Percentiles rank a stretch among this genome's conserved stretches.
Conservation (phyloP, 345 rosid genomes). For the Salix koriyanagi region DNA sequence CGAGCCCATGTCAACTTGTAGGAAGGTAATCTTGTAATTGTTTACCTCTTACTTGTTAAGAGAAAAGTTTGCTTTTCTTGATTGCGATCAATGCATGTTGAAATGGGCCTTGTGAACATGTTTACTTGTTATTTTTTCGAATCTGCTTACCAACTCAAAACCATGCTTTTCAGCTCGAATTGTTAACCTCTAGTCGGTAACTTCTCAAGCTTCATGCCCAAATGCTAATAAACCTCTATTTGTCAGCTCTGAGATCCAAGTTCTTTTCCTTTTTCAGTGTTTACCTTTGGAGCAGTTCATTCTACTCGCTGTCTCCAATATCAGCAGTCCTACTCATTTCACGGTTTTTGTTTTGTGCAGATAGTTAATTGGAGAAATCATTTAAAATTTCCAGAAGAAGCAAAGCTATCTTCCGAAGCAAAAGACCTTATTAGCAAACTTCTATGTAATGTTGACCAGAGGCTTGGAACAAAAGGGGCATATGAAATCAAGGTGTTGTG, state of each 20-base stretch:
- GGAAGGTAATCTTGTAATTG: slow-evolving; percentile 54
- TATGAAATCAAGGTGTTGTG: slow-evolving; percentile 53
- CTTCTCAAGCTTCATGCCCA: background rate
- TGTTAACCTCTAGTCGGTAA: background rate
- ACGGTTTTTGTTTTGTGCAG: slow-evolving; percentile 30
- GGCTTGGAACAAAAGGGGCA: slow-evolving; percentile 67
- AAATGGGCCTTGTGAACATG: background rate
- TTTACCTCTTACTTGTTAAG: background rate
- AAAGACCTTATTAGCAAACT: slow-evolving; percentile 58
- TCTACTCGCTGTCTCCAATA: background rate
- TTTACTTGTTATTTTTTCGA: background rate
- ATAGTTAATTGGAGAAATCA: slow-evolving; percentile 64
- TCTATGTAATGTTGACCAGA: slow-evolving; percentile 57
- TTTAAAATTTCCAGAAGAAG: slow-evolving; percentile 65
- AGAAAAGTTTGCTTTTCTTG: background rate
- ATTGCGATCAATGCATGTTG: background rate
- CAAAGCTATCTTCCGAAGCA: slow-evolving; percentile 51
- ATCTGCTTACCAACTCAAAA: background rate
- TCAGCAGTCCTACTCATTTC: background rate
- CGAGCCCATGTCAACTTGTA: slow-evolving; percentile 96
- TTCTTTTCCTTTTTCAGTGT: background rate
- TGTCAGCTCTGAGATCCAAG: background rate
- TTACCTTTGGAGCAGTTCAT: background rate
- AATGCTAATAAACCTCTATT: background rate
- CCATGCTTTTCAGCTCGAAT: background rate